Conservation (phyloP, 192 early-diverging fungal genomes). For the Podila horticola region DNA sequence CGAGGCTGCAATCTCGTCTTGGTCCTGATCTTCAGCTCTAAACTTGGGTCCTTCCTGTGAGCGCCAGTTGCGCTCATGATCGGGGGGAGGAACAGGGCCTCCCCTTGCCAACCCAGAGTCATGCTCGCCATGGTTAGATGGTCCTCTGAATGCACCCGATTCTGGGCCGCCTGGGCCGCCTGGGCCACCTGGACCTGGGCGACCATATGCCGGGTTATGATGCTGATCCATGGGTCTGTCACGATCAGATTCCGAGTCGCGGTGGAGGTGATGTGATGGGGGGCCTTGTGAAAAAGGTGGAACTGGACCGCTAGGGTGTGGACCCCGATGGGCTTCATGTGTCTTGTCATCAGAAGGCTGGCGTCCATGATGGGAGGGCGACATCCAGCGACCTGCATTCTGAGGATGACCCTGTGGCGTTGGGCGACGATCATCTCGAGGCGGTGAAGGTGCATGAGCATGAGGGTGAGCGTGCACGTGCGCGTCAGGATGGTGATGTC, state of each 20-base stretch:
- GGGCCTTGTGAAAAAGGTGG: neutral
- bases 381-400: neutral
- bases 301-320: neutral
- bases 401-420: constrained; percentile 2
- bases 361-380: constrained; percentile 23
- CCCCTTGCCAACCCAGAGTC: neutral
- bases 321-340: constrained; percentile 4
- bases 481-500: constrained; percentile 9
- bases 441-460: constrained; percentile 31
- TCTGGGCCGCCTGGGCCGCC: too few species aligned
- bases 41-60: constrained; percentile 9
- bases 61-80: constrained; percentile 11
- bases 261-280: neutral
- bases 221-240: neutral
- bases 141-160: neutral
- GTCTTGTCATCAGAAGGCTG: constrained; percentile 30
- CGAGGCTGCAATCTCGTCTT: constrained; percentile 47
- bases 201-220: neutral
- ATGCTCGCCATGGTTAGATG: neutral
- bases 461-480: constrained; percentile 30
- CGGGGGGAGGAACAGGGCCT: neutral
- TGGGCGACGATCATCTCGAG: constrained; percentile 33
- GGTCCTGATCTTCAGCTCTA: constrained; percentile 30
- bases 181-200: neutral
- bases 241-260: neutral